A percentile compares a stretch with the other conserved stretches of the same genome.
phyloP scores from a whole-genome alignment of 176 grass and related monocot genomes.

The Carex scoparia region DNA sequence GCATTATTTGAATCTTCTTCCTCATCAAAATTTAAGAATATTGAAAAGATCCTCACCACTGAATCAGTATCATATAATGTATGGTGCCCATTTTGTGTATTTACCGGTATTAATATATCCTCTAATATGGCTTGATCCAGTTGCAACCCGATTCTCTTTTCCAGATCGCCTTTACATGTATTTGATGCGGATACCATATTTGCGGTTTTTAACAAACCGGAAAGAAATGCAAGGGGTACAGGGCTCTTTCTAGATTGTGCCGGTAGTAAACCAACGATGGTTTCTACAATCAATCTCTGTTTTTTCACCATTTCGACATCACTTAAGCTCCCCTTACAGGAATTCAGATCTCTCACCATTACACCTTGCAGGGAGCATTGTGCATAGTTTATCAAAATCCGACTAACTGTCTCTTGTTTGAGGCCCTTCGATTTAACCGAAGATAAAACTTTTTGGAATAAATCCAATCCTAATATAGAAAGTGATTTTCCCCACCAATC shows the following conservation, averaged over 20 bases:
- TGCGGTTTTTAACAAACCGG: slow-evolving; percentile 72
- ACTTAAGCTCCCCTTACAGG: slow-evolving; percentile 4
- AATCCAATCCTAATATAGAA: slow-evolving; percentile 48
- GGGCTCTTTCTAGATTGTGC: slow-evolving; percentile 71
- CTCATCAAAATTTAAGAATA: slow-evolving; percentile 75
- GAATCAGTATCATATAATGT: slow-evolving; percentile 75
- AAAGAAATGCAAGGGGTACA: slow-evolving; percentile 81
- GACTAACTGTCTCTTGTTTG: slow-evolving; percentile 77
- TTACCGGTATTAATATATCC: slow-evolving; percentile 71
- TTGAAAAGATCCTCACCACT: slow-evolving; percentile 59
- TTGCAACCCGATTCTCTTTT: slow-evolving; percentile 82
- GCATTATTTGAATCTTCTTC: slow-evolving; percentile 35
- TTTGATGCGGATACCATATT: slow-evolving; percentile 48
- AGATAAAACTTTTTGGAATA: slow-evolving; percentile 73
- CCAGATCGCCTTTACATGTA: slow-evolving; percentile 57
- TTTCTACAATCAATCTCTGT: slow-evolving; percentile 57
- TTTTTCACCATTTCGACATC: slow-evolving; percentile 46
- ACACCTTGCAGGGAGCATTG: slow-evolving; percentile 72
- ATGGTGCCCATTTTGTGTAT: slow-evolving; percentile 16
- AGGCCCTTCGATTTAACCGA: slow-evolving; percentile 83
- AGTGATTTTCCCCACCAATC: slow-evolving; percentile 92
- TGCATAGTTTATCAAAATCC: slow-evolving; percentile 80
- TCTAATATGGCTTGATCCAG: slow-evolving; percentile 88
- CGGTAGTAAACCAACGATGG: slow-evolving; percentile 63
- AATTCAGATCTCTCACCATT: slow-evolving; percentile 48